Evolutionary conservation across 805 yeast genomes (phyloP).

Genomic region (Yarrowia sp.): DNA sequence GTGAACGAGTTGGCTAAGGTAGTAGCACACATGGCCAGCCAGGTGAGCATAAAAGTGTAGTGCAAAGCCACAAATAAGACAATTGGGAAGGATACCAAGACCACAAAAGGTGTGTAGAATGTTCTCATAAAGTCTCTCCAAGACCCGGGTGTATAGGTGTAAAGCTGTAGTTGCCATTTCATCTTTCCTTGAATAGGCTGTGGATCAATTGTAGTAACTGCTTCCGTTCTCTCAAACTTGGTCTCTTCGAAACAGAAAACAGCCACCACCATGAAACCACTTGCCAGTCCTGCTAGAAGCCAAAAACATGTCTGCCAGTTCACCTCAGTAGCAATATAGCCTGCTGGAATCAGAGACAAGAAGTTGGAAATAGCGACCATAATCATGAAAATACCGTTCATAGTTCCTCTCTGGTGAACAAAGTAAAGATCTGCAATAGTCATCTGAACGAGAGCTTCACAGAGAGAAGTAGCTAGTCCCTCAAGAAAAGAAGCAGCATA

Average conservation of each 20-base stretch:
- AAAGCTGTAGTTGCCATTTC: background rate
- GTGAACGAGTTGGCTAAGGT: conserved; percentile 4
- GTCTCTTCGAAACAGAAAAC: background rate
- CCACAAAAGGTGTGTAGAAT: background rate
- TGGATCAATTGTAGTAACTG: background rate
- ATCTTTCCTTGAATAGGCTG: background rate
- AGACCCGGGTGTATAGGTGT: background rate
- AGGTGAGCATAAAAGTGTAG: background rate
- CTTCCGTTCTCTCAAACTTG: background rate
- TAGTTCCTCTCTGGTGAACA: conserved; percentile 11
- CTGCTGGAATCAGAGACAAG: background rate
- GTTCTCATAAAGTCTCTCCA: background rate
- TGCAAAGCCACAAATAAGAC: background rate
- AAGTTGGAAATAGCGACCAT: background rate
- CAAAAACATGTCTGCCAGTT: conserved; percentile 1
- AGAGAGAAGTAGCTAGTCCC: background rate
- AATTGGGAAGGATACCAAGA: background rate
- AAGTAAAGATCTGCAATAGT: conserved; percentile 1
- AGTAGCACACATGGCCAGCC: background rate
- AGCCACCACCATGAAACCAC: background rate
- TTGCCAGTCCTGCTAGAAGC: background rate
- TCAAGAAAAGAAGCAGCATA: background rate
- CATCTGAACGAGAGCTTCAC: conserved; percentile 2
- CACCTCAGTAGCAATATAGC: background rate
- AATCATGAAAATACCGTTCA: background rate